Percentiles rank a stretch among this genome's conserved stretches.
phyloP scores from a whole-genome alignment of 306 rosid genomes.

The Quercus engelmannii region DNA sequence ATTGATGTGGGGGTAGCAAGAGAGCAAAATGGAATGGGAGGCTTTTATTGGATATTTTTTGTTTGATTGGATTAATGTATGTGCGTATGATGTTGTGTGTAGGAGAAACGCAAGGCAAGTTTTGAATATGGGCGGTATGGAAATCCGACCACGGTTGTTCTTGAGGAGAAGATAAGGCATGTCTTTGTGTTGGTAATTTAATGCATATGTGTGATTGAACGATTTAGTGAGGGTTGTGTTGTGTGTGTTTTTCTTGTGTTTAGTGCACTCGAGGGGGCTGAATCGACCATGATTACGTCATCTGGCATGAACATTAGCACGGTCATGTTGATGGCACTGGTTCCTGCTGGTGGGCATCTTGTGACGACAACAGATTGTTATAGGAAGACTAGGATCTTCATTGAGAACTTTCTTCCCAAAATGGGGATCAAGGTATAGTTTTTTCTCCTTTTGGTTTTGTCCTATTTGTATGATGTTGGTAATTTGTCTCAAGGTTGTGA shows the following conservation, averaged over 20 bases:
- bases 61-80: not conserved
- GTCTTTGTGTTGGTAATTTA: slow-evolving; percentile 6
- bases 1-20: not conserved
- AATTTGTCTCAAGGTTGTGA: not conserved
- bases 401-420: slow-evolving; percentile 81
- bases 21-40: not conserved
- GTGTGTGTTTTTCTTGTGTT: slow-evolving; percentile 2
- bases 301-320: slow-evolving; percentile 97
- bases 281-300: slow-evolving; percentile 82
- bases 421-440: slow-evolving; percentile 79
- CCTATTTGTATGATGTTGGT: not conserved
- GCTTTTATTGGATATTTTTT: not conserved
- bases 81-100: slow-evolving; percentile 1
- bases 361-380: slow-evolving; percentile 97
- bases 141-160: slow-evolving; percentile 84
- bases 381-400: slow-evolving; percentile 89
- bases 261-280: slow-evolving; percentile 97
- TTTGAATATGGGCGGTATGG: slow-evolving; percentile 97
- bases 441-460: not conserved
- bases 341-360: slow-evolving; percentile 96
- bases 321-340: slow-evolving; percentile 73
- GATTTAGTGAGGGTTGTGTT: slow-evolving; percentile 1
- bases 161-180: slow-evolving; percentile 92
- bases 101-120: slow-evolving; percentile 82
- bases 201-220: not conserved